Evolutionary conservation across 2,329 filamentous ascomycete genomes (phyloP).

Genomic region (Fusarium illudens): DNA sequence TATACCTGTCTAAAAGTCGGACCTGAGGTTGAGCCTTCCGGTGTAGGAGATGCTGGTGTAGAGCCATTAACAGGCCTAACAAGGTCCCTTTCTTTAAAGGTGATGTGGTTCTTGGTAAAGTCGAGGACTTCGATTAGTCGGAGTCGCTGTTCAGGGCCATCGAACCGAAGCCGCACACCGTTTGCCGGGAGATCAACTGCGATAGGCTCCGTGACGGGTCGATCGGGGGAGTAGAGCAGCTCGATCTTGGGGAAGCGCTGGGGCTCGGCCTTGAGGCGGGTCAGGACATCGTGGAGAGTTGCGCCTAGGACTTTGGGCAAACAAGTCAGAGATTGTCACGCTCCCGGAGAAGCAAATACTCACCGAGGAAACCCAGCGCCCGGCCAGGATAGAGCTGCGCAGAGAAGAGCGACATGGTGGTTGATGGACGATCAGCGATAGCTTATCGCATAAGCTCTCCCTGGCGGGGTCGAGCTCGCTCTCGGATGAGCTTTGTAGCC

Average conservation of each 20-base stretch:
- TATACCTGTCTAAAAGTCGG: constrained; percentile 91
- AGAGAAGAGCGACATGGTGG: constrained; percentile 59
- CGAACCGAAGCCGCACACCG: constrained; percentile 89
- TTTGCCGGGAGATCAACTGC: constrained; percentile 81
- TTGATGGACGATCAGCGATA: neutral
- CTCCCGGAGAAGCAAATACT: constrained; percentile 28
- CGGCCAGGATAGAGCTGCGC: constrained; percentile 73
- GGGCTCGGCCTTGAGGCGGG: constrained; percentile 86
- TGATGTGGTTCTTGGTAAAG: constrained; percentile 84
- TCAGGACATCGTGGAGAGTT: constrained; percentile 89
- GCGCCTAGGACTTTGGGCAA: constrained; percentile 78
- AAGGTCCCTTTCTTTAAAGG: constrained; percentile 82
- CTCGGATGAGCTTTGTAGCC: constrained; percentile 8
- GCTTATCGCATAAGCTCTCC: constrained; percentile 30
- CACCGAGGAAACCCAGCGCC: constrained; percentile 69
- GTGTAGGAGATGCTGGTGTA: constrained; percentile 46
- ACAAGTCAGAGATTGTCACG: neutral
- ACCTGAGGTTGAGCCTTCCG: constrained; percentile 55
- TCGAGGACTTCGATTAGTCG: constrained; percentile 91
- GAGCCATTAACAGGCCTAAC: constrained; percentile 66
- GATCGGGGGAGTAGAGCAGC: constrained; percentile 77
- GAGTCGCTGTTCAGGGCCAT: constrained; percentile 90
- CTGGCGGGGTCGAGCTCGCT: constrained; percentile 36
- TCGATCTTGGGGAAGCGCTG: constrained; percentile 84
- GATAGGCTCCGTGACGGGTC: constrained; percentile 79